Base-by-base conservation (phyloP, 1,139 yeast genomes). In the Suzukiozyma palmioleophila region DNA sequence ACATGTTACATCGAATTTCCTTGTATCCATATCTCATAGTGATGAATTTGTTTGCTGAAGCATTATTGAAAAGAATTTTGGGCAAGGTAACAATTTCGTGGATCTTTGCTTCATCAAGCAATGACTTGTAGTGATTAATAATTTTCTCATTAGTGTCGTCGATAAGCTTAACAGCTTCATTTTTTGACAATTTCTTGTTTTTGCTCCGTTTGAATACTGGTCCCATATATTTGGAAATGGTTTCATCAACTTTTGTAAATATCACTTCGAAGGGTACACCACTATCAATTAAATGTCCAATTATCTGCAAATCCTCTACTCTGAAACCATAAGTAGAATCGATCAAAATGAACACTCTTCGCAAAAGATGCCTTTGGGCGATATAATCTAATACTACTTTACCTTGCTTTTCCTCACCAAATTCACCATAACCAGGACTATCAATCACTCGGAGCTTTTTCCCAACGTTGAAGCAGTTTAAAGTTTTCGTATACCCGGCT, bases 341-440 rank as follows among this genome's bases (percentile, higher is more conserved):
- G 0, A 87, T 56, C 26, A 88, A 60, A 8, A 89, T 52, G 49
- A 75, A 85, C 1, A 80, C 81, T 43, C 80, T 69, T 29, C 75
- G 63, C 24, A 89, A 63, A 28, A 69, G 73, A 33, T 66, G 58
- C 38, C 94, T 66, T 13, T 72, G 63, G 18, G 61, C 57, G 8
- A 88, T 59, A 52, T 87, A 88, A 30, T 79, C 77, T 48, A 79
- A 54, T 1, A 84, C 84, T 35, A 82, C 69, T 38, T 74, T 62
- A 1, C 96, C 96, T 54, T 88, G 95, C 45, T 67, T 61, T n/a
- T 53, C 56, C 18, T 70, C 70, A 2, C 82, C 89, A 49, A 67
- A 75, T 18, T 60, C 67, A 2, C 97, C 97, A 54, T 88, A 88
- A 0, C 97, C 97, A 0, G 97, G 96, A 29, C 88, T 77, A 55